Base-by-base conservation (phyloP, 139 green algal genomes). In the Pseudopediastrum boryanum region DNA sequence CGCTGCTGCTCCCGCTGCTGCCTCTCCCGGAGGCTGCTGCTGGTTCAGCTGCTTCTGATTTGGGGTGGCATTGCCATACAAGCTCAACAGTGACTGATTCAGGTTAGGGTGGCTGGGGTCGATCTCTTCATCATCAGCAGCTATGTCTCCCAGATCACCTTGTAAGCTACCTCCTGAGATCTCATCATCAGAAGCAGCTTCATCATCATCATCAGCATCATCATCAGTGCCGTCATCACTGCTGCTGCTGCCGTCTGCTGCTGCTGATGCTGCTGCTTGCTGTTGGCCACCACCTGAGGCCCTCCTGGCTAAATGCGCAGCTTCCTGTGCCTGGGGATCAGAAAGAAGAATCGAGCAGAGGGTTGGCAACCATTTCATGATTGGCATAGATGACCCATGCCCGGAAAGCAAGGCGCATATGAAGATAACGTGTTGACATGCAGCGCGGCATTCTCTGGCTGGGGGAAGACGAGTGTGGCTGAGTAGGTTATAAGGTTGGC, bases 21-120 rank as follows among this genome's bases (percentile, higher is more conserved):
- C 35, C 75, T 33, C 13, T 59, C 4, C 7, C 21, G 19, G 10
- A 21, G 44, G 5, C 71, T 73, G 7, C 23, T 74, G 66, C 39
- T 36, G 4, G n/a, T 67, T n/a, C 48, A 36, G 16, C 36, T 58
- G 38, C 36, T 25, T 35, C 39, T 44, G 64, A 25, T 29, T 70
- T 64, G 25, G 16, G 23, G 71, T 3, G 16, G 58, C 80, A 35
- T 77, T 83, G 58, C 81, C 82, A 67, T 93, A 93, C 76, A 93
- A 85, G 59, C 73, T 85, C n/a, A 93, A 68, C 39, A 93, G 70
- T 2, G 78, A 85, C 43, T 52, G 79, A 61, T 92, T 93, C 46
- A 93, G 80, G 43, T 80, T 77, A 3, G 27, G 58, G 33, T 76
- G 65, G 13, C 42, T 27, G 2, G 54, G 5, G 13, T 48, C 50